phyloP scores from a whole-genome alignment of 1,284 basidiomycete species.

The Amylostereum areolatum region DNA sequence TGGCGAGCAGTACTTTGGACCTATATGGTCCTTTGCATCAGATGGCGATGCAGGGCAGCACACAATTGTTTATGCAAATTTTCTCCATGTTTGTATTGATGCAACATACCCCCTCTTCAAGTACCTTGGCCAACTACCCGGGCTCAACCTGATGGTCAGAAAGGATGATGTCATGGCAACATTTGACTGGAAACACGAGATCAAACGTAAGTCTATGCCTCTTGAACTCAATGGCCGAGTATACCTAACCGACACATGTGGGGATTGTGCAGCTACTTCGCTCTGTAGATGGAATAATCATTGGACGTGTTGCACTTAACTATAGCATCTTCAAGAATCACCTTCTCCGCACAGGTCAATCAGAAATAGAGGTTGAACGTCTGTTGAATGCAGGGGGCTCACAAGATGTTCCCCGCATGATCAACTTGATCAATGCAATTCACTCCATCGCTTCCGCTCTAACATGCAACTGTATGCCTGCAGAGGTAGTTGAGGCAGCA shows the following conservation, averaged over 20 bases:
- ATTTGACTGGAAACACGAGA: conserved; percentile 19
- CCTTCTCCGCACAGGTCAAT: neutral
- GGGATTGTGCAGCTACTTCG: no score
- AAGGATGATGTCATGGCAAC: conserved; percentile 10
- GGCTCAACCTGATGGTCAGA: conserved; percentile 16
- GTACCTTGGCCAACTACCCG: conserved; percentile 10
- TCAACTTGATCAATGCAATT: conserved; percentile 8
- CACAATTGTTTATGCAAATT: no score
- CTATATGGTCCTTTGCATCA: no score
- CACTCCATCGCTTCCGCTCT: no score
- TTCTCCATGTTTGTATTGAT: no score
- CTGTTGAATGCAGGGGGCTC: conserved; percentile 10
- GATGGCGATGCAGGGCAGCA: no score
- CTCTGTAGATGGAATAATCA: conserved; percentile 6
- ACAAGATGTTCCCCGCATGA: conserved; percentile 13
- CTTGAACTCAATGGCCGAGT: no score
- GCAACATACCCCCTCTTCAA: no score
- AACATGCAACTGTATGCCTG: no score
- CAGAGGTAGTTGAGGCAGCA: no score
- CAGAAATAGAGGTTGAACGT: neutral
- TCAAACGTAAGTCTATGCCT: conserved; percentile 21
- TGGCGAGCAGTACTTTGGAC: no score
- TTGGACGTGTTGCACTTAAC: conserved; percentile 8
- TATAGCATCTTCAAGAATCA: conserved; percentile 1
- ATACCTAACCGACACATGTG: neutral